phyloP scores from a whole-genome alignment of 73 alveolate species.

The Paramecium bursaria region DNA sequence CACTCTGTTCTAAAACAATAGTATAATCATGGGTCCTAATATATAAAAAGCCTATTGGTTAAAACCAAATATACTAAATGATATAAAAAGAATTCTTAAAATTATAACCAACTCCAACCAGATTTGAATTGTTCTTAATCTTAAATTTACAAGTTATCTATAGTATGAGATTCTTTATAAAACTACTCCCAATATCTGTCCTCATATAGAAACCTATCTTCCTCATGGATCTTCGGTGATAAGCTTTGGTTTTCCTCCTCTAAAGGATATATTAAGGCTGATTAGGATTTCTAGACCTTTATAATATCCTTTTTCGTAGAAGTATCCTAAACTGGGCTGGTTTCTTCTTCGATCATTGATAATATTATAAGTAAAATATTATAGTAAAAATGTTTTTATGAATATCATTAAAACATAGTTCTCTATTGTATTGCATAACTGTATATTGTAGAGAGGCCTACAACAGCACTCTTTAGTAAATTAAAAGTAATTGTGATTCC shows the following conservation, averaged over 20 bases:
- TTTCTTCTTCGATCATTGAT: too few relatives aligned
- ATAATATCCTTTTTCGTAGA: too few relatives aligned
- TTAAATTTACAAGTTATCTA: neutral
- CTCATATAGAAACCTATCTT: slow-evolving; percentile 51
- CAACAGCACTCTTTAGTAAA: slow-evolving; percentile 59
- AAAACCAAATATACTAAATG: slow-evolving; percentile 4
- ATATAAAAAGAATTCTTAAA: slow-evolving; percentile 20
- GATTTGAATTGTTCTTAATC: neutral
- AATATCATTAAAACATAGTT: too few relatives aligned
- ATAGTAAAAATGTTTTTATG: too few relatives aligned
- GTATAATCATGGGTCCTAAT: slow-evolving; percentile 26
- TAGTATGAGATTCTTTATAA: neutral
- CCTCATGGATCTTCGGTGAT: too few relatives aligned
- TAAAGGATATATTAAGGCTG: too few relatives aligned
- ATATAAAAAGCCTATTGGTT: too few relatives aligned
- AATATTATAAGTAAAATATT: too few relatives aligned
- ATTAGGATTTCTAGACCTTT: too few relatives aligned
- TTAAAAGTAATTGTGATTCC: slow-evolving; percentile 54
- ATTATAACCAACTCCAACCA: slow-evolving; percentile 27
- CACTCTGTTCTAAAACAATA: neutral
- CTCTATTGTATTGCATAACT: slow-evolving; percentile 39
- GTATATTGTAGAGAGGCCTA: slow-evolving; percentile 34
- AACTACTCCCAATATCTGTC: slow-evolving; percentile 31
- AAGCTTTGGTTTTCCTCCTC: too few relatives aligned
- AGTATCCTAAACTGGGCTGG: too few relatives aligned